phyloP scores from a whole-genome alignment of 176 grass and related monocot species.

The Phyllostachys edulis region DNA sequence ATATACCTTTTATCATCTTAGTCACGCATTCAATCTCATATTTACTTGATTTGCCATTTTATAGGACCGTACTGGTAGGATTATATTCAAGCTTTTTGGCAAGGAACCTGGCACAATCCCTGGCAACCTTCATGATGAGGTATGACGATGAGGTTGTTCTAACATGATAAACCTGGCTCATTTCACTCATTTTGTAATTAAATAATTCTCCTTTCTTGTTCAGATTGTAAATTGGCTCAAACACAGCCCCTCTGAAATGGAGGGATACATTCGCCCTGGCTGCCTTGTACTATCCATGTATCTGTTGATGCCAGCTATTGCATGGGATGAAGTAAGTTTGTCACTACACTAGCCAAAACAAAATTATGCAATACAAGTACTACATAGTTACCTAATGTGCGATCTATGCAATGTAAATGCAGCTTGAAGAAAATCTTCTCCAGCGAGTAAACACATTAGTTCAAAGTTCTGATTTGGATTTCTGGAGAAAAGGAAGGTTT shows the following conservation, averaged over 20 bases:
- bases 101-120: slow-evolving; percentile 92
- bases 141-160: slow-evolving; percentile 24
- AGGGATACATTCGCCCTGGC: slow-evolving; percentile 92
- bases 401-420: slow-evolving; percentile 27
- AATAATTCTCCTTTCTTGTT: slow-evolving; percentile 8
- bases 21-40: not conserved
- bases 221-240: slow-evolving; percentile 96
- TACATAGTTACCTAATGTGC: slow-evolving; percentile 14
- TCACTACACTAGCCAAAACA: slow-evolving; percentile 16
- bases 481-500: slow-evolving; percentile 92
- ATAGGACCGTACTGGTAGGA: slow-evolving; percentile 92
- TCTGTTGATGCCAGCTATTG: slow-evolving; percentile 73
- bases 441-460: slow-evolving; percentile 67
- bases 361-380: not conserved
- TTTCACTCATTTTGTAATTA: slow-evolving; percentile 11
- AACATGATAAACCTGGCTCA: not conserved
- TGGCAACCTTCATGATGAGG: slow-evolving; percentile 69
- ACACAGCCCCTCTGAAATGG: slow-evolving; percentile 89
- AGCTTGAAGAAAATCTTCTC: slow-evolving; percentile 90
- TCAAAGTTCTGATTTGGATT: slow-evolving; percentile 66
- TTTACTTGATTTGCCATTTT: slow-evolving; percentile 17
- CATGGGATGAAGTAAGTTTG: slow-evolving; percentile 82
- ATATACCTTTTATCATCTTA: not conserved
- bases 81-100: slow-evolving; percentile 97
- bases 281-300: slow-evolving; percentile 90